Base-by-base conservation (phyloP, 768 basidiomycete species). In the Xerocomus potaroensis region DNA sequence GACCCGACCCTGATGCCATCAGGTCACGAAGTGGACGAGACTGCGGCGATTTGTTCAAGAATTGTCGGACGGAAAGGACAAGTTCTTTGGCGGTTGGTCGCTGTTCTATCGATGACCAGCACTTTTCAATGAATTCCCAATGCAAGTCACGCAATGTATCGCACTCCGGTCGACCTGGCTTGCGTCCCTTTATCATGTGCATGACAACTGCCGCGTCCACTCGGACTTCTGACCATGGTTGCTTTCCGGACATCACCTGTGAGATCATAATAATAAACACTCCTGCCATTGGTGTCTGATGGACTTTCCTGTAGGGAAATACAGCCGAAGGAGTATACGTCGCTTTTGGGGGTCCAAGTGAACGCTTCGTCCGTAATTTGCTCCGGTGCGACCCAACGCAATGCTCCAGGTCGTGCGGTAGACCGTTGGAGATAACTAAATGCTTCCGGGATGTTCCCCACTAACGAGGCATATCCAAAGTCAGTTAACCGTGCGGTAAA, bases 401-500 rank as follows among this genome's bases (percentile, higher is more conserved):
- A 31, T 7, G 30, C 30, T 14, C 30, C 30, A 7, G 14, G 30
- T 14, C 30, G 30, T 12, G 30, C 12, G 4, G 30, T 31, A 4
- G 30, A 31, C 12, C 9, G 8, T 14, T 31, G 30, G 7, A 31
- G 30, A 31, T 31, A 31, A 9, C 30, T 31, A 8, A 8, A 9
- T 31, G 30, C 14, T 14, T 31, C 30, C 4, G 30, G 30, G 30
- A 31, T 31, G 14, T 31, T 31, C 30, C 30, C 30, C 30, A 31
- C 30, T 12, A 31, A 14, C 4, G 30, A 31, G 14, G 30, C 30
- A 38, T 58, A 39, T 1, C 75, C 75, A 37, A 77, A 77, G 43
- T 76, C 75, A 29, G 67, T 65, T 8, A 77, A 52, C 5, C 65
- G 64, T 0, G 68, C 73, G 19, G 63, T 67, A 19, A 65, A 49